phyloP scores from a whole-genome alignment of 352 stramenopile genomes.

The Phytophthora podocarpi region DNA sequence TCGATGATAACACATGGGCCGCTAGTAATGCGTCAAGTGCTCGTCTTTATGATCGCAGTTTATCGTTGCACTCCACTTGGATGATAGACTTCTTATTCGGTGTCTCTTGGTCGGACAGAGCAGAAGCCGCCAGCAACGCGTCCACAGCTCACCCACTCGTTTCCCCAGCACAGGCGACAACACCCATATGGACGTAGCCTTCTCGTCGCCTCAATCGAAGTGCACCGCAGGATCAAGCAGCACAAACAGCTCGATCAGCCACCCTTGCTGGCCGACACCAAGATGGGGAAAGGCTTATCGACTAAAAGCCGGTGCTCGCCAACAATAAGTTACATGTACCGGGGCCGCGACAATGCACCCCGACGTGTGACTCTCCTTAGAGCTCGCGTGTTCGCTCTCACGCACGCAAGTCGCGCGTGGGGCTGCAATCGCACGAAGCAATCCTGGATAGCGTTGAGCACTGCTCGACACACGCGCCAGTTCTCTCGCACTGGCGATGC shows the following conservation, averaged over 20 bases:
- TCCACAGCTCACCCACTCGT: constrained; percentile 26
- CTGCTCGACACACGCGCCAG: not conserved
- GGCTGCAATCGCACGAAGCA: constrained; percentile 31
- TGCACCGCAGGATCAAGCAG: not conserved
- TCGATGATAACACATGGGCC: constrained; percentile 28
- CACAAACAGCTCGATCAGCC: constrained; percentile 15
- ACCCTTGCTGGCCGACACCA: constrained; percentile 11
- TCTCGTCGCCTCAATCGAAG: constrained; percentile 18
- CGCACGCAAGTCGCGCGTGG: constrained; percentile 29
- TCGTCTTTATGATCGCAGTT: constrained; percentile 35
- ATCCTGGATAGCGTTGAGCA: not conserved
- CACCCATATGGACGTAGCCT: constrained; percentile 4
- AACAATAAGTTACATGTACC: too few relatives aligned
- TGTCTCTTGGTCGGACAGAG: constrained; percentile 10
- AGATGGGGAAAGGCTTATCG: constrained; percentile 33
- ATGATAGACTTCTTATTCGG: constrained; percentile 31
- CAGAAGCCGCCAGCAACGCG: not conserved
- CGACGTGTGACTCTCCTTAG: constrained; percentile 18
- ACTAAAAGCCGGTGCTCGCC: constrained; percentile 28
- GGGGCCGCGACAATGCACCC: not conserved
- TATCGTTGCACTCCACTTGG: constrained; percentile 13
- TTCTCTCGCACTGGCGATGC: constrained; percentile 8
- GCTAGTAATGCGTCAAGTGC: constrained; percentile 27
- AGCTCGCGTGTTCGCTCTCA: constrained; percentile 30
- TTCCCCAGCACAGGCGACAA: constrained; percentile 28